These are phyloP conservation scores for Guadua angustifolia DNA, from an alignment of 176 grass and related monocot genomes.

Conservation along the genomic window DNA sequence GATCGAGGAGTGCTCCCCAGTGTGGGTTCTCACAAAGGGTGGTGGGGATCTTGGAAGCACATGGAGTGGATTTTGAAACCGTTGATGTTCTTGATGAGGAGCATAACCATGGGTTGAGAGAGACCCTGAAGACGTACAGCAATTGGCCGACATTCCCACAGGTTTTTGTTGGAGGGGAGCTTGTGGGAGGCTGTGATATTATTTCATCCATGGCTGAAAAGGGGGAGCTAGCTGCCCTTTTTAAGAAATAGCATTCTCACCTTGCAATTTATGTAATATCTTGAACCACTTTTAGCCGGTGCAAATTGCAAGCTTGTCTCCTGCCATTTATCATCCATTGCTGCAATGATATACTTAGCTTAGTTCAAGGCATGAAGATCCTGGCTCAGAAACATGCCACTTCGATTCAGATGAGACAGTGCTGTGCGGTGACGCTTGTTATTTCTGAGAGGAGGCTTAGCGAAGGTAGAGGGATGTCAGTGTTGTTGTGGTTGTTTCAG, in stretches of 20 bases:
- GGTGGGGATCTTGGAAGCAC: conserved; percentile 76
- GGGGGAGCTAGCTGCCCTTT: conserved; percentile 69
- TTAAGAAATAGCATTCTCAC: conserved; percentile 58
- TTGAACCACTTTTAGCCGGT: conserved; percentile 2
- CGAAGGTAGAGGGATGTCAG: background rate
- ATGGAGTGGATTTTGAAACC: conserved; percentile 71
- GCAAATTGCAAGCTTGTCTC: background rate
- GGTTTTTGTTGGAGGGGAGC: conserved; percentile 80
- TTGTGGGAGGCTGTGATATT: conserved; percentile 89
- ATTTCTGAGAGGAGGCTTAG: conserved; percentile 28
- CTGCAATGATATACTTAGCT: conserved; percentile 22
- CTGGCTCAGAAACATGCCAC: conserved; percentile 3
- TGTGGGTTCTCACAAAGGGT: conserved; percentile 92
- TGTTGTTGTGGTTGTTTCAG: conserved; percentile 16
- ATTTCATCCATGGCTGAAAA: conserved; percentile 86
- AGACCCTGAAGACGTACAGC: conserved; percentile 81
- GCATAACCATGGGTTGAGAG: conserved; percentile 80
- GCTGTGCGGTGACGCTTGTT: background rate
- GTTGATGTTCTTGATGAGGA: conserved; percentile 96
- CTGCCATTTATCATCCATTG: background rate
- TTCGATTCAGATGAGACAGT: conserved; percentile 8
- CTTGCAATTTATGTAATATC: conserved; percentile 25
- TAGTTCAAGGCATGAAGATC: background rate
- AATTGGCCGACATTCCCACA: conserved; percentile 95
- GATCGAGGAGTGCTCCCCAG: conserved; percentile 83